A percentile compares a stretch with the other conserved stretches of the same genome.
Evolutionary conservation across 495 filamentous ascomycete species (phyloP).

Genomic region (Talaromyces adpressus): DNA sequence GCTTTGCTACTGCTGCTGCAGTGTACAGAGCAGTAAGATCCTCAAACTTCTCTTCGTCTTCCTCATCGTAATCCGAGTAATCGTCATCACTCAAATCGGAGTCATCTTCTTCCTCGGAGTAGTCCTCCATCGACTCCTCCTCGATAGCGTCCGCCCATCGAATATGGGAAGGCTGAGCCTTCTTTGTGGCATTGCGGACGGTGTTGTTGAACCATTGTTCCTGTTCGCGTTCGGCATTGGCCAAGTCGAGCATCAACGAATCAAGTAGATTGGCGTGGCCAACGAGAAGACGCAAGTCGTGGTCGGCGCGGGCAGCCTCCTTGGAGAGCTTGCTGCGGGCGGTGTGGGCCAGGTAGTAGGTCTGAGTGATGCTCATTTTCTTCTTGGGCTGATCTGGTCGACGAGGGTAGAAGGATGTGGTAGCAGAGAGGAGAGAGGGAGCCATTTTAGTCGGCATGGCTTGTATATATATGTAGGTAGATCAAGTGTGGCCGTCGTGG

Average conservation of each 20-base stretch:
- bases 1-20: constrained; percentile 9
- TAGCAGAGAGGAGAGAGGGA: background rate
- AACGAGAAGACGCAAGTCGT: constrained; percentile 89
- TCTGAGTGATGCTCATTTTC: constrained; percentile 96
- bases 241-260: constrained; percentile 88
- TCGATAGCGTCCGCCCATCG: constrained; percentile 80
- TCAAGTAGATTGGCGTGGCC: constrained; percentile 98
- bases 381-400: constrained; percentile 28
- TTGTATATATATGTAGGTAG: background rate
- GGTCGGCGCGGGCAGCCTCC: constrained; percentile 83
- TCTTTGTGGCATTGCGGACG: constrained; percentile 41
- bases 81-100: constrained; percentile 52
- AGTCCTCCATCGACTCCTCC: constrained; percentile 68
- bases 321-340: constrained; percentile 90
- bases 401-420: constrained; percentile 9
- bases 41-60: constrained; percentile 47
- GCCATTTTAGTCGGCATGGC: constrained; percentile 1
- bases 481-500: background rate
- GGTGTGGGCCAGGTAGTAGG: constrained; percentile 94
- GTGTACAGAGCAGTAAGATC: constrained; percentile 9
- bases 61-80: constrained; percentile 57
- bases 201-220: constrained; percentile 95
- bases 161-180: constrained; percentile 60
- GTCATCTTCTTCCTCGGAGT: constrained; percentile 52
- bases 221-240: constrained; percentile 90